These are phyloP conservation scores for Cytospora piceae DNA, from an alignment of 2,329 filamentous ascomycete species.

Conservation along the genomic window DNA sequence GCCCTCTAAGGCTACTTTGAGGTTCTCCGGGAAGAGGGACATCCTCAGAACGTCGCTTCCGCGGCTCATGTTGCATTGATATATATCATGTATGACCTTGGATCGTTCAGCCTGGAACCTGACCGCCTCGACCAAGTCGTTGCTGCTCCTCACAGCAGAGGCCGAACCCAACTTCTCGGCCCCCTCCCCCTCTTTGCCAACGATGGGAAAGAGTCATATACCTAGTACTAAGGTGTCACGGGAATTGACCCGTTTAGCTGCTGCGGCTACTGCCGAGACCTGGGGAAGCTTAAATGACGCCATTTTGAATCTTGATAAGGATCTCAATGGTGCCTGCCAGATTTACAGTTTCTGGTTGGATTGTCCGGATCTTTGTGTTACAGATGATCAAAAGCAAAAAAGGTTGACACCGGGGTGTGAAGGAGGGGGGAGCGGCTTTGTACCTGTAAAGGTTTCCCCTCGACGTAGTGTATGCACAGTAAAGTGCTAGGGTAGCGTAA, in stretches of 20 bases:
- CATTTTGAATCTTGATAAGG: not conserved
- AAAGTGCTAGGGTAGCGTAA: not conserved
- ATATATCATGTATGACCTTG: not conserved
- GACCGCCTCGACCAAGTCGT: not conserved
- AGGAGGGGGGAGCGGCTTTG: not conserved
- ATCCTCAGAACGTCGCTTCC: not conserved
- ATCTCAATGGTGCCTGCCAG: not conserved
- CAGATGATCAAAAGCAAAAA: not conserved
- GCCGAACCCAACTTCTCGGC: not conserved
- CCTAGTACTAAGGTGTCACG: not conserved
- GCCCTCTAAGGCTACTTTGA: not conserved
- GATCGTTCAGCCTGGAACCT: not conserved
- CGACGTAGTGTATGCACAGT: too few relatives aligned
- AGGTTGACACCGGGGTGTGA: not conserved
- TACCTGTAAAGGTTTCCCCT: too few relatives aligned
- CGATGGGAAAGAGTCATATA: not conserved
- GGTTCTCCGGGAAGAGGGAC: not conserved
- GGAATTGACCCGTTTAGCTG: not conserved
- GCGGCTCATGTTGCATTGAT: not conserved
- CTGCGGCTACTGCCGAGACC: slow-evolving; percentile 3
- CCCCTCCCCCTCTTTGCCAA: not conserved
- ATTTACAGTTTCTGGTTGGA: not conserved
- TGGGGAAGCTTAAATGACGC: not conserved
- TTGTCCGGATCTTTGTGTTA: not conserved
- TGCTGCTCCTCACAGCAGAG: not conserved